Evolutionary conservation across 768 basidiomycete genomes (phyloP), one percentile per base, ranked within the genome.

Genomic region (Lactarius vividus): DNA sequence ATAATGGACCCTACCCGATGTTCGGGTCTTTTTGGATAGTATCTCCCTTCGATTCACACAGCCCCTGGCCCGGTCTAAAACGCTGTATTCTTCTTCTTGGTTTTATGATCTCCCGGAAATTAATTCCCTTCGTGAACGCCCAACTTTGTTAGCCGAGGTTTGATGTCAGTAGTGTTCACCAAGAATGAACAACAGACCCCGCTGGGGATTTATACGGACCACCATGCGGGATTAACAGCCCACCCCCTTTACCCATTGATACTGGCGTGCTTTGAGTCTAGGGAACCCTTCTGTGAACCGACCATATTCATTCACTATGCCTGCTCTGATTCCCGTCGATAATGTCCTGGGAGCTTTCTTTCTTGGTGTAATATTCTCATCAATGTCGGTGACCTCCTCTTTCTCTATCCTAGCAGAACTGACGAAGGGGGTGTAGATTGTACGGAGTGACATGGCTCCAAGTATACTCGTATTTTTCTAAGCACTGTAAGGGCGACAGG

Each of bases 391-490:
- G 35, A 23, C 37, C 1, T 40, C 29, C 52, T 40, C 31, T 54
- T 3, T 13, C 6, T 8, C 29, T 31, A 7, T 44, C 53, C 20
- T 55, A 6, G 7, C 11, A 3, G 35, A 54, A 4, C 28, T 49
- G 46, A 60, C 59, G 33, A 15, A 35, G 26, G 8, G 33, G 29
- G 13, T 28, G 5, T 26, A 61, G 61, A 26, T 53, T 61, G 35
- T 61, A 61, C 3, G 61, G 61, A 13, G 61, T 54, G n/a, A 61
- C 37, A 40, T 61, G 61, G n/a, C 52, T 54, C 23, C 61, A 61
- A 29, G 37, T 54, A 8, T 61, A 40, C n/a, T 39, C 37, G 3
- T 61, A 61, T 37, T 61, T 61, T 61, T 20, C 52, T 10, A n/a
- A 31, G 10, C 61, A 54, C 37, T 54, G 35, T 31, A 5, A 54